Evolutionary conservation across 148 eudicot genomes (phyloP), one percentile per base, ranked within the genome.

Genomic region (Fagopyrum tataricum): DNA sequence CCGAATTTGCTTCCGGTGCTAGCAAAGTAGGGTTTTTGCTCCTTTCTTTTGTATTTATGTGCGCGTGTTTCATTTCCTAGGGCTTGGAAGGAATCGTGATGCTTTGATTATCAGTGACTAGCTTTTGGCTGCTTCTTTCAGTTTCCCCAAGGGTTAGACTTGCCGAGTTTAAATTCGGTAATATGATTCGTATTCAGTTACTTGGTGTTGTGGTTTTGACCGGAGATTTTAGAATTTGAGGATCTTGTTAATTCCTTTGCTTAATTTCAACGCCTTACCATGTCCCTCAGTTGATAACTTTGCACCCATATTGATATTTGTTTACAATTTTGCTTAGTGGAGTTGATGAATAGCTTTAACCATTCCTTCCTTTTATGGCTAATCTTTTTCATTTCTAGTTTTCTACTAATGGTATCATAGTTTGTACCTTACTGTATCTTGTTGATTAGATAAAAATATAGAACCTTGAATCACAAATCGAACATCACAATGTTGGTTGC

Each of bases 1-100:
- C 44, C 49, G 59, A 67, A 14, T 26, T 49, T 23, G 49, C 44
- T 31, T 14, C 69, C 69, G 44, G 39, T 9, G 43, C 74, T 13
- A 79, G 31, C 21, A 77, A 84, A 72, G 86, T 84, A 66, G 13
- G 80, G 37, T 17, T 80, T 44, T 75, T 64, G 44, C 71, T 67
- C 9, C 44, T 37, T 39, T 55, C 61, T 55, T 24, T 61, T 61
- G 67, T 26, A 15, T 61, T 39, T 26, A 61, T 61, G 13, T 61
- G 40, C 67, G 37, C 23, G n/a, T 64, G 44, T 4, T 14, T 64
- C 17, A 31, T 64, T 11, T 24, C 40, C 40, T 61, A 61, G 67
- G 67, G 41, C 17, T 61, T 61, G 67, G 26, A 56, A 61, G 3
- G 41, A 24, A 26, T 20, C 24, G 41, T 26, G 67, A 15, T 61